These are phyloP conservation scores for Rhodosporidiobolus odoratus DNA, from an alignment of 768 basidiomycete genomes.

Conservation along the genomic window DNA sequence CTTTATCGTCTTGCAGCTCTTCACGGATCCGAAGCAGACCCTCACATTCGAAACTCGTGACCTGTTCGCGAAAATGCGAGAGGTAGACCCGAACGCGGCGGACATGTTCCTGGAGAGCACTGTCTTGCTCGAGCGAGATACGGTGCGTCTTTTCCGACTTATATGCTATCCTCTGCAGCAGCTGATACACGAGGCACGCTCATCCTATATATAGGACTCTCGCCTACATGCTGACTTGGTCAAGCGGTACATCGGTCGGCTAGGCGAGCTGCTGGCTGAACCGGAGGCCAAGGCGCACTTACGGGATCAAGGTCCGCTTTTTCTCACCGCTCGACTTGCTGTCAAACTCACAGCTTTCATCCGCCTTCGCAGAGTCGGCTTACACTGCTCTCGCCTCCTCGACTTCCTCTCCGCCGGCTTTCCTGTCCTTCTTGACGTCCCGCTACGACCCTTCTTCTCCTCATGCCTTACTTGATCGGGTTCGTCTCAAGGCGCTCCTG, in stretches of 20 bases:
- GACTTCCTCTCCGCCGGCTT: constrained; percentile 4
- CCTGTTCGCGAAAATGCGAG: constrained; percentile 28
- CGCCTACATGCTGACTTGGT: constrained; percentile 35
- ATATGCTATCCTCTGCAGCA: too few relatives aligned
- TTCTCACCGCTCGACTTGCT: too few relatives aligned
- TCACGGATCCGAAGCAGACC: constrained; percentile 36
- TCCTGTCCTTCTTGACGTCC: constrained; percentile 20
- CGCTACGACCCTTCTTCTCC: constrained; percentile 5
- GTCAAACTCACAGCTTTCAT: too few relatives aligned
- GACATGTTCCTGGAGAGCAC: constrained; percentile 34
- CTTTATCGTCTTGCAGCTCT: constrained; percentile 15
- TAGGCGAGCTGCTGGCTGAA: constrained; percentile 14
- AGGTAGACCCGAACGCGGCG: constrained; percentile 24
- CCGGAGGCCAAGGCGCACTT: constrained; percentile 18
- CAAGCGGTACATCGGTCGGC: constrained; percentile 28
- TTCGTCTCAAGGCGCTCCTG: constrained; percentile 29
- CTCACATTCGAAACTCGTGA: constrained; percentile 35
- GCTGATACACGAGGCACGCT: too few relatives aligned
- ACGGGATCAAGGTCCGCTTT: constrained; percentile 24
- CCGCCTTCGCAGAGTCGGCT: constrained; percentile 29
- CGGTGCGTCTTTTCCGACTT: constrained; percentile 11
- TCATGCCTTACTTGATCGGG: constrained; percentile 16
- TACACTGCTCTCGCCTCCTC: constrained; percentile 8
- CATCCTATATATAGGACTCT: constrained; percentile 1
- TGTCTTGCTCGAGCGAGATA: constrained; percentile 28